Conservation (phyloP, 2,329 filamentous ascomycete species). For the Colletotrichum sp. region DNA sequence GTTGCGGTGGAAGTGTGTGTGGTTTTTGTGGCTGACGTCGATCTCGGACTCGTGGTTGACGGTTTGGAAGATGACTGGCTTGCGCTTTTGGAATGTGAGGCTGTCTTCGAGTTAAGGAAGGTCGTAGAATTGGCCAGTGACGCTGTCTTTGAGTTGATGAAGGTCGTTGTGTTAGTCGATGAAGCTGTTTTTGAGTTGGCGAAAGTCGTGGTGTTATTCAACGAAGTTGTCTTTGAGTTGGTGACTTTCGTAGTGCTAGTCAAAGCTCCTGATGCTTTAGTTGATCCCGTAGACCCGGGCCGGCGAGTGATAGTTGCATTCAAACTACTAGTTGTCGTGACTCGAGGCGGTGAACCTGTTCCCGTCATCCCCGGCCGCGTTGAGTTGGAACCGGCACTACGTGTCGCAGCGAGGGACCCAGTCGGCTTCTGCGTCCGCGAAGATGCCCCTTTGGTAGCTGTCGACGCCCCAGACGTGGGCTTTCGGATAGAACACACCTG, state of each 20-base stretch:
- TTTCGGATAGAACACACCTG: not conserved
- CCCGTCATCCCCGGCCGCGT: not conserved
- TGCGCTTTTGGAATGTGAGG: not conserved
- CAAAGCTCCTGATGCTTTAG: rapidly evolving
- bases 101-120: not conserved
- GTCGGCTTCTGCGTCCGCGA: not conserved
- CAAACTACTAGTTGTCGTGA: not conserved
- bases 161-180: not conserved
- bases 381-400: not conserved
- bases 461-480: not conserved
- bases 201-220: not conserved
- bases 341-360: not conserved
- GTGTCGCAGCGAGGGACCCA: not conserved
- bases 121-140: not conserved
- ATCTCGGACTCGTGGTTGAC: not conserved
- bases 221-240: not conserved
- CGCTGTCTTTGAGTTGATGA: not conserved
- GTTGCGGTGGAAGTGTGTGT: not conserved
- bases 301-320: not conserved
- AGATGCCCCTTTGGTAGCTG: not conserved
- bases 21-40: not conserved
- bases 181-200: not conserved
- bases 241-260: not conserved
- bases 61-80: not conserved
- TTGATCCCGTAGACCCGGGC: not conserved